These are phyloP conservation scores for Pseudocercospora crystallina DNA, from an alignment of 2,329 filamentous ascomycete species.

Conservation along the genomic window DNA sequence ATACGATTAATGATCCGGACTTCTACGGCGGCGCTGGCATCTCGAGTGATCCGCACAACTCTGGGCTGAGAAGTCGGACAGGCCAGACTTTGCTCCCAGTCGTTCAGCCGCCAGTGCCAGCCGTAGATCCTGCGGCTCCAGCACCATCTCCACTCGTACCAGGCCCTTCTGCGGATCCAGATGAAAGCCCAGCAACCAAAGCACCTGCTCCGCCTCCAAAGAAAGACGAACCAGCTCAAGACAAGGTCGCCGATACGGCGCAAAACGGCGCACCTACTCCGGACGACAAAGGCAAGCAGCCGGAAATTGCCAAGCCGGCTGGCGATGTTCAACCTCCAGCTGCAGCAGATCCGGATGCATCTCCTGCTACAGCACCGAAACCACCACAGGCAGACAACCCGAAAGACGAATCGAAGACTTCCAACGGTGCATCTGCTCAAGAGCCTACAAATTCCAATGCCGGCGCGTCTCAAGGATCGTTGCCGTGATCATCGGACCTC, in stretches of 20 bases:
- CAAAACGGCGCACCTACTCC: background rate
- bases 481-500: too few species aligned
- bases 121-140: conserved; percentile 13
- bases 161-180: conserved; percentile 23
- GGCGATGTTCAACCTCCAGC: background rate
- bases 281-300: conserved; percentile 2
- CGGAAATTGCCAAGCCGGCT: background rate
- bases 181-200: conserved; percentile 32
- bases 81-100: conserved; percentile 17
- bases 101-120: conserved; percentile 6
- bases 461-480: background rate
- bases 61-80: conserved; percentile 22
- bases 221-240: conserved; percentile 2
- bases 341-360: conserved; percentile 15
- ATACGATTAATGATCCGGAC: conserved; percentile 42
- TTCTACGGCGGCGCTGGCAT: conserved; percentile 37
- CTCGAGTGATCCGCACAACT: conserved; percentile 25
- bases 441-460: background rate
- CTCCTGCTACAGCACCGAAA: conserved; percentile 15
- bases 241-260: conserved; percentile 1
- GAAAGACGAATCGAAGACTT: conserved; percentile 5
- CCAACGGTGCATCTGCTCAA: background rate
- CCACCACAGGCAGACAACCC: background rate
- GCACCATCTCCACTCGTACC: conserved; percentile 1
- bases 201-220: conserved; percentile 9